These are phyloP conservation scores for Diospyros kaki DNA, from an alignment of 148 eudicot species.

Conservation along the genomic window DNA sequence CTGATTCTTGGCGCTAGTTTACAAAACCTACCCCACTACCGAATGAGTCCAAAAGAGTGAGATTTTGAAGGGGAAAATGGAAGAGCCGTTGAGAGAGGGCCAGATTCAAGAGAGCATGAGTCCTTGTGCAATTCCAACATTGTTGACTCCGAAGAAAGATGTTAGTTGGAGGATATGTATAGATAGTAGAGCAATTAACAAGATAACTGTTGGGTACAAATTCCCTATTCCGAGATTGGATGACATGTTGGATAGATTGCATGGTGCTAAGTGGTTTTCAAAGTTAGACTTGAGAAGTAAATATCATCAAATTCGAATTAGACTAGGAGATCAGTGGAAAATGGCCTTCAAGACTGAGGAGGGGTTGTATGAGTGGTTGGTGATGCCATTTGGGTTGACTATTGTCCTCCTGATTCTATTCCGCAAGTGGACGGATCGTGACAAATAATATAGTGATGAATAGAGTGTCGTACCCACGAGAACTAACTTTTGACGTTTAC, in stretches of 20 bases:
- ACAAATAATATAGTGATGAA: too few species aligned
- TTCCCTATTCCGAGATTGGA: not conserved
- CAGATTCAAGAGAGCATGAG: not conserved
- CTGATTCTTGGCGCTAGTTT: too few species aligned
- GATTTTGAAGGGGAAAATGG: not conserved
- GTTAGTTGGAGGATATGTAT: not conserved
- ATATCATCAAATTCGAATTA: not conserved
- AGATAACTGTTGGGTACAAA: not conserved
- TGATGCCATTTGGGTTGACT: not conserved
- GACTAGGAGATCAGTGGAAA: not conserved
- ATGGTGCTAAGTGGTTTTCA: not conserved
- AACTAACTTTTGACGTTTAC: too few species aligned
- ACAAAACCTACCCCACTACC: too few species aligned
- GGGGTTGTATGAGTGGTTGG: not conserved
- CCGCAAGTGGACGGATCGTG: too few species aligned
- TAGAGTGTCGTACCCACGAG: too few species aligned
- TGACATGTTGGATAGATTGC: not conserved
- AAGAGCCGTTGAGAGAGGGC: not conserved
- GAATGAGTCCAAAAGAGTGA: not conserved
- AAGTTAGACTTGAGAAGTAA: not conserved
- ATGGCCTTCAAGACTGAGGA: not conserved
- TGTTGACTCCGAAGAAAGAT: not conserved
- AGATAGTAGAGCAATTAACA: not conserved
- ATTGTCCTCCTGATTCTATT: too few species aligned
- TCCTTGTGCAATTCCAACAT: not conserved